These are phyloP conservation scores for Pinus albicaulis DNA, from an alignment of 75 land plant genomes.

Conservation along the genomic window DNA sequence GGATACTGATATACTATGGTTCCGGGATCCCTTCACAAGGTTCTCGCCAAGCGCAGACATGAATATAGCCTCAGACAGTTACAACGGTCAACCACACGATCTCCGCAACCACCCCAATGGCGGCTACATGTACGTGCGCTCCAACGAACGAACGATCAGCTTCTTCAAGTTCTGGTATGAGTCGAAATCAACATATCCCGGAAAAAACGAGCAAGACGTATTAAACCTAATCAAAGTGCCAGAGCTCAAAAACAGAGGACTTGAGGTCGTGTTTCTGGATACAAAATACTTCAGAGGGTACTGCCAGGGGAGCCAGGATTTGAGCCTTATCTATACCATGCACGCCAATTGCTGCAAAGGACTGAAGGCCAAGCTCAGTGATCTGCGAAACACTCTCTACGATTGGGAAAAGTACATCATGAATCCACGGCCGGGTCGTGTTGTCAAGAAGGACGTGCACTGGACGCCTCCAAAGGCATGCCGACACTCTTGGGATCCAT, in stretches of 20 bases:
- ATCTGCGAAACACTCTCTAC: constrained; percentile 25
- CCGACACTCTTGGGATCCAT: neutral
- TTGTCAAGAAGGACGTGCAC: neutral
- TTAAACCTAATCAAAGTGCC: constrained; percentile 43
- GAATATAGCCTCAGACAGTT: constrained; percentile 55
- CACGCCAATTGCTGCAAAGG: constrained; percentile 62
- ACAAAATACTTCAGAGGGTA: constrained; percentile 59
- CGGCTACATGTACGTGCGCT: constrained; percentile 52
- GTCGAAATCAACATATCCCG: constrained; percentile 21
- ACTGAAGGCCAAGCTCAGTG: constrained; percentile 34
- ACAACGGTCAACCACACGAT: constrained; percentile 32
- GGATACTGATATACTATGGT: constrained; percentile 79
- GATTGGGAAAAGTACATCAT: constrained; percentile 37
- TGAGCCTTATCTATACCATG: constrained; percentile 37
- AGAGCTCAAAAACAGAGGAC: constrained; percentile 19
- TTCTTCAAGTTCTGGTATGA: constrained; percentile 61
- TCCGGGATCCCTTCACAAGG: constrained; percentile 53
- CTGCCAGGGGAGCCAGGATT: constrained; percentile 30
- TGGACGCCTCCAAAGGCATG: neutral
- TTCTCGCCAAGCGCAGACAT: constrained; percentile 37
- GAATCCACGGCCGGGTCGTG: too few relatives aligned
- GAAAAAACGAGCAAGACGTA: constrained; percentile 54
- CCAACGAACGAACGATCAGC: constrained; percentile 37
- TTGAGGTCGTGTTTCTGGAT: constrained; percentile 40
- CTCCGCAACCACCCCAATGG: constrained; percentile 44